A percentile compares a stretch with the other conserved stretches of the same genome.
Conservation (phyloP, 164 flowering plant species). For the Platanus orientalis region DNA sequence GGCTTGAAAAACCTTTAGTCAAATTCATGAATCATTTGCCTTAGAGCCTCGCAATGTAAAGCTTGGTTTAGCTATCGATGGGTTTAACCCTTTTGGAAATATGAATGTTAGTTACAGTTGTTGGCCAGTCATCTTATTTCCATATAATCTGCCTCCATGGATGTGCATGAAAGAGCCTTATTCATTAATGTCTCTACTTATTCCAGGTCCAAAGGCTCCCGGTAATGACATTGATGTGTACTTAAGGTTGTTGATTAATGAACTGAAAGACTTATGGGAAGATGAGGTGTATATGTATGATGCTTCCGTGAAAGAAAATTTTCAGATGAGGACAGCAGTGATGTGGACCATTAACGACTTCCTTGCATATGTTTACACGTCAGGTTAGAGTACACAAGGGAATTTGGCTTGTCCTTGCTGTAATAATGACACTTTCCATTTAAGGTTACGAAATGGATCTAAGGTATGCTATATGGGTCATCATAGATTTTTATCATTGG, state of each 20-base stretch:
- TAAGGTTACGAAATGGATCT: too few relatives aligned
- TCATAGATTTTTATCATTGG: too few relatives aligned
- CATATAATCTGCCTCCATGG: slow-evolving; percentile 26
- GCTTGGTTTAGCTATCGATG: slow-evolving; percentile 14
- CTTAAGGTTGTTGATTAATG: slow-evolving; percentile 17
- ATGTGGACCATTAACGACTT: slow-evolving; percentile 34
- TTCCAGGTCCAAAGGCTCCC: slow-evolving; percentile 18
- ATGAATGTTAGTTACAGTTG: slow-evolving; percentile 6
- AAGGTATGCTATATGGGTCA: too few relatives aligned
- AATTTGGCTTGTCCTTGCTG: too few relatives aligned
- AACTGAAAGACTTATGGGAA: neutral
- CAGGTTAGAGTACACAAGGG: slow-evolving; percentile 21
- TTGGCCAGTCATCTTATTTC: slow-evolving; percentile 12
- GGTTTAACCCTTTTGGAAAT: slow-evolving; percentile 17
- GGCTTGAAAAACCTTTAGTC: slow-evolving; percentile 11
- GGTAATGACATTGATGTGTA: neutral
- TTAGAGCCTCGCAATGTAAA: slow-evolving; percentile 4
- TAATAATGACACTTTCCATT: too few relatives aligned
- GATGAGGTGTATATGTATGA: slow-evolving; percentile 3
- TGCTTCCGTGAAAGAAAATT: neutral
- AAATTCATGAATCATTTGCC: neutral
- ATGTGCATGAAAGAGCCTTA: neutral
- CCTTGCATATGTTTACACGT: slow-evolving; percentile 18
- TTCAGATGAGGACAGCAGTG: slow-evolving; percentile 11
- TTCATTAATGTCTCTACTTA: slow-evolving; percentile 15